Base-by-base conservation (phyloP, 2,329 filamentous ascomycete genomes). In the Fusarium sp. region DNA sequence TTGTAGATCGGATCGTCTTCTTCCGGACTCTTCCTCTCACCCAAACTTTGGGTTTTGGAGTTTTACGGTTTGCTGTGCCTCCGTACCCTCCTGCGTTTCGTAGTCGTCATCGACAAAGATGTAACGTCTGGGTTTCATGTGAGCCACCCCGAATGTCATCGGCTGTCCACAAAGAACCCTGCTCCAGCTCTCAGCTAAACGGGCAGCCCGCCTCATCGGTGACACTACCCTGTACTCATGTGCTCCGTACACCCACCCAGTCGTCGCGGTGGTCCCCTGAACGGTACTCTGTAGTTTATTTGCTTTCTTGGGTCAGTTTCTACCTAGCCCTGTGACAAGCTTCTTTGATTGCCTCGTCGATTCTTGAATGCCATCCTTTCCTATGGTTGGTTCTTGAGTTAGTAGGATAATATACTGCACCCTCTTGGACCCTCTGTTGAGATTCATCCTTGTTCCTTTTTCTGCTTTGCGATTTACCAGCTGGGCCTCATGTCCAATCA, bases 111-210 rank as follows among this genome's bases (percentile, higher is more conserved):
- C 38, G 56, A 62, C 34, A 51, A 48, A 40, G 40, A 32, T 47
- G 54, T 52, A 57, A 57, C 62, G 57, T 67, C 57, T 52, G 28
- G 48, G 57, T 67, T 67, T 67, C 63, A 67, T 62, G 39, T 66
- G 63, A 66, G 63, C 63, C 63, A 46, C 57, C 57, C 62, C 63
- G 57, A 67, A 67, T 63, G 62, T 54, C 62, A 58, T 67, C 63
- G 63, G 63, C 47, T 46, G 63, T 48, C 57, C 51, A 43, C 56
- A 44, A 58, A 53, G 51, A 62, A 52, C 63, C 62, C 50, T 62
- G 62, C 52, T 62, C 51, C 62, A 67, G 51, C 63, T 67, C 46
- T 64, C 62, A 63, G 63, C 58, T 67, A 66, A 50, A 62, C 49
- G 52, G 59, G 49, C 50, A 62, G 47, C 62, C 63, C 57, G 63